Conservation (phyloP, 2,329 filamentous ascomycete species). For the Diaporthe caulivora region DNA sequence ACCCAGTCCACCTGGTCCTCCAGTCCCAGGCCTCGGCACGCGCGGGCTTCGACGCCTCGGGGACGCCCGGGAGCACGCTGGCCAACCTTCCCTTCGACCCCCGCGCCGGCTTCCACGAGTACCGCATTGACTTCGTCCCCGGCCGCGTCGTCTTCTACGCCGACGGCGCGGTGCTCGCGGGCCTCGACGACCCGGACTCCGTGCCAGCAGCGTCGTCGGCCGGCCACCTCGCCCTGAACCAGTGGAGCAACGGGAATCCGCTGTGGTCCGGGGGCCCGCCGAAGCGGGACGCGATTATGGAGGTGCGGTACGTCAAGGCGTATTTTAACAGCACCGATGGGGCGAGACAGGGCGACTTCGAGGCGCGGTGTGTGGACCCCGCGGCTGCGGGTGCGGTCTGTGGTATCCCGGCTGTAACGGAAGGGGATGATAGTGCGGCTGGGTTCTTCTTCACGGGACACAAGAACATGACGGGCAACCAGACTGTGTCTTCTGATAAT, state of each 20-base stretch:
- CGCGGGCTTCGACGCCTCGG: conserved; percentile 72
- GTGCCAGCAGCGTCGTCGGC: conserved; percentile 65
- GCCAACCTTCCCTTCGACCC: conserved; percentile 76
- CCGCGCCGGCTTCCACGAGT: conserved; percentile 77
- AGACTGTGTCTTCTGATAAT: conserved; percentile 53
- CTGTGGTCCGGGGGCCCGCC: conserved; percentile 81
- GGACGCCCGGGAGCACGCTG: conserved; percentile 65
- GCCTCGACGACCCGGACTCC: conserved; percentile 64
- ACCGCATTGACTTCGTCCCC: conserved; percentile 80
- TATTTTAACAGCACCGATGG: conserved; percentile 80
- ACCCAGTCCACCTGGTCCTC: conserved; percentile 79
- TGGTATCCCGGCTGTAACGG: conserved; percentile 60
- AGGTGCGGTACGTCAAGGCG: conserved; percentile 78
- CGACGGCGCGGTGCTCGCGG: conserved; percentile 69
- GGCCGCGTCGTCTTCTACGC: conserved; percentile 76
- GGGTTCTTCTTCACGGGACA: conserved; percentile 64
- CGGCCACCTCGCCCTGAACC: conserved; percentile 78
- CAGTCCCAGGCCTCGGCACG: conserved; percentile 72
- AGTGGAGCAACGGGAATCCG: conserved; percentile 83
- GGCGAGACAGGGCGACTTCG: conserved; percentile 54
- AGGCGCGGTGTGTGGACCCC: conserved; percentile 56
- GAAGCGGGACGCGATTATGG: conserved; percentile 69
- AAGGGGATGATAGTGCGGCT: conserved; percentile 48
- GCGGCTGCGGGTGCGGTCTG: conserved; percentile 57
- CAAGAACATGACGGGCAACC: conserved; percentile 60